phyloP scores from a whole-genome alignment of 2,329 filamentous ascomycete species.

The Corniculantispora saksenae region DNA sequence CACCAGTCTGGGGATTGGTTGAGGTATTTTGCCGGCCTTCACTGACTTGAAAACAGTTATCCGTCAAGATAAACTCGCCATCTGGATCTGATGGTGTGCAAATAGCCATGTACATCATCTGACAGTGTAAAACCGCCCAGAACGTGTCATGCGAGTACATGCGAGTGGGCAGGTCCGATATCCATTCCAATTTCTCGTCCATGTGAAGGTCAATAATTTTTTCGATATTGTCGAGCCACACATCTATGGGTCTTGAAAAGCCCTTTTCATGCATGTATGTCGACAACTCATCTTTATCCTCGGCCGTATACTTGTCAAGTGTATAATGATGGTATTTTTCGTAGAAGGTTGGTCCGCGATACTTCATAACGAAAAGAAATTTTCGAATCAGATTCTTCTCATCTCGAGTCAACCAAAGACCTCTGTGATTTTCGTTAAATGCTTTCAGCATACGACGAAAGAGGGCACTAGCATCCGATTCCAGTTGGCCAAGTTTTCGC shows the following conservation, averaged over 20 bases:
- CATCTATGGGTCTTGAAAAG: slow-evolving; percentile 28
- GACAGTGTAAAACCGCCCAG: slow-evolving; percentile 28
- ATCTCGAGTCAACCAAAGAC: slow-evolving; percentile 31
- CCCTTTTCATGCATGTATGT: slow-evolving; percentile 29
- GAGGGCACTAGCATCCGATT: neutral
- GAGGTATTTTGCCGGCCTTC: slow-evolving; percentile 27
- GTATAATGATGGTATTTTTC: slow-evolving; percentile 36
- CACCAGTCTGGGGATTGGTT: slow-evolving; percentile 18
- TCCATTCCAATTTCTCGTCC: slow-evolving; percentile 27
- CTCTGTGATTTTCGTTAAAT: slow-evolving; percentile 5
- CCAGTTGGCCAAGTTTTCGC: neutral
- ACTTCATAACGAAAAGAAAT: slow-evolving; percentile 48
- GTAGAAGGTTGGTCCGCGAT: slow-evolving; percentile 37
- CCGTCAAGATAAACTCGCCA: slow-evolving; percentile 27
- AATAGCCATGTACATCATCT: slow-evolving; percentile 31
- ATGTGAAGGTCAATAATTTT: slow-evolving; percentile 31
- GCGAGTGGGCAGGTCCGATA: slow-evolving; percentile 18
- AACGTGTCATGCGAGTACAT: slow-evolving; percentile 29
- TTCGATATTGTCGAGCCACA: slow-evolving; percentile 32
- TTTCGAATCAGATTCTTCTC: slow-evolving; percentile 42
- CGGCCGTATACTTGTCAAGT: slow-evolving; percentile 33
- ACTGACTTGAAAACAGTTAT: slow-evolving; percentile 28
- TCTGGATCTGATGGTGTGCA: slow-evolving; percentile 27
- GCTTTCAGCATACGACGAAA: neutral
- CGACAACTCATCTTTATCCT: slow-evolving; percentile 26